Evolutionary conservation across 352 stramenopile species (phyloP).

Genomic region (Pelagophyceae sp.): DNA sequence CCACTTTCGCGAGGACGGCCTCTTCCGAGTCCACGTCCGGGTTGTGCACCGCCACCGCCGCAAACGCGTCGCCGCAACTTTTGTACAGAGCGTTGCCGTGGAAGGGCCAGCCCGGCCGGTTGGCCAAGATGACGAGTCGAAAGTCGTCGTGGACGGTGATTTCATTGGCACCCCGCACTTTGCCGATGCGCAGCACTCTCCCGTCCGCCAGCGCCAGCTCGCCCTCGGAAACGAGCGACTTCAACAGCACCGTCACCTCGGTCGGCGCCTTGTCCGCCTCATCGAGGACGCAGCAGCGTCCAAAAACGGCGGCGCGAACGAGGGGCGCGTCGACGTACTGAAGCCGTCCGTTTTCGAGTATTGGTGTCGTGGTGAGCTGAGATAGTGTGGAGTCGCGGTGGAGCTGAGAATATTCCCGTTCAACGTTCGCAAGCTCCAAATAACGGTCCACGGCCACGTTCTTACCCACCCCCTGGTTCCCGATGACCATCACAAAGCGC

Average conservation of each 20-base stretch:
- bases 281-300: conserved; percentile 82
- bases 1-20: conserved; percentile 73
- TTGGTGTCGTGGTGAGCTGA: conserved; percentile 72
- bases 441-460: conserved; percentile 85
- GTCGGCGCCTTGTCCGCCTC: conserved; percentile 91
- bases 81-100: conserved; percentile 90
- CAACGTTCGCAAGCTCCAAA: conserved; percentile 54
- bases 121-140: conserved; percentile 82
- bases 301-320: conserved; percentile 77
- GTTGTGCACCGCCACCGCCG: conserved; percentile 75
- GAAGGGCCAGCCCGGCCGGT: conserved; percentile 88
- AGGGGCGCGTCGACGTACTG: conserved; percentile 83
- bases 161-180: too few relatives aligned
- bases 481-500: conserved; percentile 78
- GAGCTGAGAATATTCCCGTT: conserved; percentile 92
- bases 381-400: conserved; percentile 89
- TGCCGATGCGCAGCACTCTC: conserved; percentile 44
- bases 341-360: conserved; percentile 71
- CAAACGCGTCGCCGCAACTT: conserved; percentile 85
- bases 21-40: conserved; percentile 78
- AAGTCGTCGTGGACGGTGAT: conserved; percentile 75
- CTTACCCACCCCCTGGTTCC: conserved; percentile 88
- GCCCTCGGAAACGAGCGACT: conserved; percentile 87
- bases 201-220: conserved; percentile 82
- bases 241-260: conserved; percentile 87